These are phyloP conservation scores for Xeromyces bisporus DNA, from an alignment of 495 filamentous ascomycete genomes.

Conservation along the genomic window DNA sequence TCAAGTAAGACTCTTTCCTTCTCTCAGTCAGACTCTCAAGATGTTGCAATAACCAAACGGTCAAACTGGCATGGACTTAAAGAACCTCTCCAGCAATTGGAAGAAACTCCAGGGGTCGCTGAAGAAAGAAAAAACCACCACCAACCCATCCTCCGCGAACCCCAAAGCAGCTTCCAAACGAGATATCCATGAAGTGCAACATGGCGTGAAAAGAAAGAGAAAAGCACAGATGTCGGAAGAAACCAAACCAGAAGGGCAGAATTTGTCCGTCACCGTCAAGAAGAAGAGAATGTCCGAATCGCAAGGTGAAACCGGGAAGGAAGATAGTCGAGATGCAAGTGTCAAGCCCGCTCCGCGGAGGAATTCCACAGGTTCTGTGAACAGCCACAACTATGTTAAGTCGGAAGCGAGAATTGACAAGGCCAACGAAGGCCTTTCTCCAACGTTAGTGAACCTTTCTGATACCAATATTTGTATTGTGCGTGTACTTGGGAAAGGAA, in stretches of 20 bases:
- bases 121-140: constrained; percentile 26
- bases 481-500: too few species aligned
- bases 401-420: constrained; percentile 12
- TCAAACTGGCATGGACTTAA: constrained; percentile 21
- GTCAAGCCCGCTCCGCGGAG: constrained; percentile 7
- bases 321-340: constrained; percentile 5
- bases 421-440: constrained; percentile 35
- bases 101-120: constrained; percentile 54
- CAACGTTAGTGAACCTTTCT: constrained; percentile 23
- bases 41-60: constrained; percentile 19
- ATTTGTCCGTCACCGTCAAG: constrained; percentile 7
- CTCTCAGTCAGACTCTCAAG: too few species aligned
- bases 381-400: not conserved
- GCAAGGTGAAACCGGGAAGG: constrained; percentile 3
- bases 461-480: too few species aligned
- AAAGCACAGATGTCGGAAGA: constrained; percentile 12
- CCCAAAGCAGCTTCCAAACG: constrained; percentile 23
- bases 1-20: too few species aligned
- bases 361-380: constrained; percentile 10
- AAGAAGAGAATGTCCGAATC: constrained; percentile 20
- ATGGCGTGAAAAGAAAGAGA: constrained; percentile 26
- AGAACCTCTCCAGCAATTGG: constrained; percentile 46
- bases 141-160: constrained; percentile 13
- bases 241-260: constrained; percentile 5
- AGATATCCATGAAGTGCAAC: constrained; percentile 15